Evolutionary conservation across 805 yeast genomes (phyloP).

Genomic region (Yamadazyma nakazawae): DNA sequence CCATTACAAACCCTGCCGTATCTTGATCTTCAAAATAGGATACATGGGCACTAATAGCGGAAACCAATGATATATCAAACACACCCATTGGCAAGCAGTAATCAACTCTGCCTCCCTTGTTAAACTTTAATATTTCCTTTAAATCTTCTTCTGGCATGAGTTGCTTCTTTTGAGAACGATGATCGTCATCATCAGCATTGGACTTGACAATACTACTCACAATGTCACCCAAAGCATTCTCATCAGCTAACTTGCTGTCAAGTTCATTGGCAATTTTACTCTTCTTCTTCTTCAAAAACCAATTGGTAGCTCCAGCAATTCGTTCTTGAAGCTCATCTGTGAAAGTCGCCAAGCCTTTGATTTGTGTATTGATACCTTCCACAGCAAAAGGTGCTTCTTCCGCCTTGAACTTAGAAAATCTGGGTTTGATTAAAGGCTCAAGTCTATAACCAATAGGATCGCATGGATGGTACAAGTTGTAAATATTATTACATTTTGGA

Average conservation of each 20-base stretch:
- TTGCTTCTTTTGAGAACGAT: constrained; percentile 13
- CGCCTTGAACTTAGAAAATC: constrained; percentile 50
- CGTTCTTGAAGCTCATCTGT: constrained; percentile 38
- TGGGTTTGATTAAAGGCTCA: constrained; percentile 71
- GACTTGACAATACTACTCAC: constrained; percentile 26
- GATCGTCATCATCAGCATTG: constrained; percentile 17
- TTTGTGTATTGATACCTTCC: constrained; percentile 50
- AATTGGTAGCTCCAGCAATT: constrained; percentile 32
- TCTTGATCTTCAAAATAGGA: constrained; percentile 85
- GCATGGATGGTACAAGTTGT: constrained; percentile 83
- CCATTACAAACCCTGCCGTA: constrained; percentile 73
- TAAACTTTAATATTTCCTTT: constrained; percentile 44
- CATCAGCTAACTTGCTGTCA: constrained; percentile 19
- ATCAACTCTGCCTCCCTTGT: constrained; percentile 77
- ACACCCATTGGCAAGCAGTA: constrained; percentile 74
- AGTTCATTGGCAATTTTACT: constrained; percentile 10
- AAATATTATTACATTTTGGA: constrained; percentile 64
- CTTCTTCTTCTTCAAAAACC: constrained; percentile 24
- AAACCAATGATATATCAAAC: constrained; percentile 72
- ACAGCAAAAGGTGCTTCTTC: constrained; percentile 54
- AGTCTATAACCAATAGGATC: constrained; percentile 90
- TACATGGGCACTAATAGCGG: constrained; percentile 85
- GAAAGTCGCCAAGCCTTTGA: constrained; percentile 38
- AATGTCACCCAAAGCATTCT: constrained; percentile 42
- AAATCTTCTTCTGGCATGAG: constrained; percentile 28